Percentiles rank a stretch among this genome's conserved stretches.
These are phyloP conservation scores for Casuarina cunninghamiana DNA, from an alignment of 306 rosid genomes.

Conservation along the genomic window DNA sequence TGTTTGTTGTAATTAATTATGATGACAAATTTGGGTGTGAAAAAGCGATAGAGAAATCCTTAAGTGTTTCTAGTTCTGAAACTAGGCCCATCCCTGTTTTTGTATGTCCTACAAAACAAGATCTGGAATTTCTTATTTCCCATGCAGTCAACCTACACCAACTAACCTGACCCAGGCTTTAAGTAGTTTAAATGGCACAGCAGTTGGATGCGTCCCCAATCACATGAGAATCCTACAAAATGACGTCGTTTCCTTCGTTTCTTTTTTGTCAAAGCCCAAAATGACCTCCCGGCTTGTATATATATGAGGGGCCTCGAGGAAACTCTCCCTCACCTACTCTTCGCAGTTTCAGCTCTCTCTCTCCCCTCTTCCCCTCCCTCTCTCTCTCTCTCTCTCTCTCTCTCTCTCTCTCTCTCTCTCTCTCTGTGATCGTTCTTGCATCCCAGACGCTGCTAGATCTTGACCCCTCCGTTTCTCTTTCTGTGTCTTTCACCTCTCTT, in stretches of 20 bases:
- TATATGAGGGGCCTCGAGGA: constrained; percentile 35
- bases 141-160: not conserved
- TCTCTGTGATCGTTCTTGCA: constrained; percentile 2
- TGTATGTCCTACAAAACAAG: no score
- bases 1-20: no score
- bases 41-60: no score
- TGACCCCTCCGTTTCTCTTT: not conserved
- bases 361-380: constrained; percentile 7
- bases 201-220: not conserved
- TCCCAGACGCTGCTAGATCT: constrained; percentile 12
- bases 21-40: no score
- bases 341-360: not conserved
- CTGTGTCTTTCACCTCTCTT: not conserved
- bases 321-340: constrained; percentile 26
- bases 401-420: not conserved
- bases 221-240: not conserved
- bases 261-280: not conserved
- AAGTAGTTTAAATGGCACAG: not conserved
- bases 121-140: no score
- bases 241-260: not conserved
- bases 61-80: no score
- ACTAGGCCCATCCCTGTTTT: no score
- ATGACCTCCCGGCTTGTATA: constrained; percentile 8
- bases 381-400: not conserved
- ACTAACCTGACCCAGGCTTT: not conserved